These are phyloP conservation scores for Vitellaria paradoxa DNA, from an alignment of 179 eudicot genomes.

Conservation along the genomic window DNA sequence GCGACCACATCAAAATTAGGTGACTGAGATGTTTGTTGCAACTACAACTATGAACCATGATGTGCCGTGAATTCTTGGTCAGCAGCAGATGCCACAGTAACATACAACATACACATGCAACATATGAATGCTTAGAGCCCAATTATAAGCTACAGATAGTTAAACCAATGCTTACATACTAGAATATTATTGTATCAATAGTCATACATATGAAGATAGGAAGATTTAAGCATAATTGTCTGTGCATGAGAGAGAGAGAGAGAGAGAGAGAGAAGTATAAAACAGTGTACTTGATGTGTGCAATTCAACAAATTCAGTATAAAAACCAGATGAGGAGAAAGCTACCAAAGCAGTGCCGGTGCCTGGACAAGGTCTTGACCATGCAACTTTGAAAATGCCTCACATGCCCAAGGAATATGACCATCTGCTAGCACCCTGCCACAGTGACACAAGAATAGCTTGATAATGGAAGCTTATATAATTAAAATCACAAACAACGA, in stretches of 20 bases:
- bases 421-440: slow-evolving; percentile 89
- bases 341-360: slow-evolving; percentile 75
- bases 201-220: background rate
- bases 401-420: slow-evolving; percentile 98
- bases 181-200: background rate
- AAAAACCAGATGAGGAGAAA: background rate
- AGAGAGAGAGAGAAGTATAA: background rate
- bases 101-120: too few species aligned
- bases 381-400: slow-evolving; percentile 79
- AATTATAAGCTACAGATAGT: background rate
- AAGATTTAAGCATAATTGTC: background rate
- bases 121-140: too few species aligned
- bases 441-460: slow-evolving; percentile 7
- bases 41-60: too few species aligned
- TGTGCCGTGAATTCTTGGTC: too few species aligned
- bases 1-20: too few species aligned
- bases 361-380: slow-evolving; percentile 58
- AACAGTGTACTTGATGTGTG: background rate
- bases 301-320: slow-evolving; percentile 2
- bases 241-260: background rate
- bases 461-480: background rate
- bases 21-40: too few species aligned
- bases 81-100: too few species aligned
- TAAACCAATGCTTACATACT: background rate
- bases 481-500: background rate